phyloP scores from a whole-genome alignment of 1,284 basidiomycete genomes.

The Cutaneotrichosporon mucoides region DNA sequence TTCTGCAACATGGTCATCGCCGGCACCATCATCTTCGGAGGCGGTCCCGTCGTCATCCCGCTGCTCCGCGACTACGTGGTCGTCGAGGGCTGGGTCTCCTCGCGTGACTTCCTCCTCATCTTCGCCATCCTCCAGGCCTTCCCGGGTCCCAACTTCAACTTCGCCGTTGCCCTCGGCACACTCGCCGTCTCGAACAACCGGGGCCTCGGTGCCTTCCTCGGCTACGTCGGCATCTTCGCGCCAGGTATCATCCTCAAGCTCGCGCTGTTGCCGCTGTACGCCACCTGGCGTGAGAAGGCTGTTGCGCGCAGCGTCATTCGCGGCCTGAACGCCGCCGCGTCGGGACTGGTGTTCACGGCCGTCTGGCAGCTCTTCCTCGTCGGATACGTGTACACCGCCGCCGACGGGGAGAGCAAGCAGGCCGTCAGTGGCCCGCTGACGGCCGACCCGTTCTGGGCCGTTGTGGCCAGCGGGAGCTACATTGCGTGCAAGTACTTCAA shows the following conservation, averaged over 20 bases:
- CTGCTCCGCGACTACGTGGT: conserved; percentile 58
- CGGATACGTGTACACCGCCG: conserved; percentile 41
- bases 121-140: conserved; percentile 58
- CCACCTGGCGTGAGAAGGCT: conserved; percentile 49
- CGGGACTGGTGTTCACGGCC: conserved; percentile 57
- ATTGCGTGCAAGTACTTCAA: conserved; percentile 43
- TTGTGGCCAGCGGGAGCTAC: conserved; percentile 45
- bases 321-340: conserved; percentile 57
- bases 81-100: conserved; percentile 48
- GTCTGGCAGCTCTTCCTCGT: conserved; percentile 55
- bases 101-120: conserved; percentile 58
- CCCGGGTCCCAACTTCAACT: conserved; percentile 61
- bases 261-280: conserved; percentile 56
- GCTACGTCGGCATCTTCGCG: conserved; percentile 54
- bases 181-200: conserved; percentile 46
- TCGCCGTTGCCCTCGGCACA: conserved; percentile 57
- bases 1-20: conserved; percentile 53
- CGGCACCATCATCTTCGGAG: conserved; percentile 59
- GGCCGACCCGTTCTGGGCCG: conserved; percentile 52
- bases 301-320: conserved; percentile 52
- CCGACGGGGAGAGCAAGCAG: conserved; percentile 20
- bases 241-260: conserved; percentile 57
- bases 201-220: conserved; percentile 53
- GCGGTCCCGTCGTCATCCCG: conserved; percentile 61
- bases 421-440: conserved; percentile 43